These are phyloP conservation scores for Inonotus hispidus DNA, from an alignment of 1,284 basidiomycete species.

Conservation along the genomic window DNA sequence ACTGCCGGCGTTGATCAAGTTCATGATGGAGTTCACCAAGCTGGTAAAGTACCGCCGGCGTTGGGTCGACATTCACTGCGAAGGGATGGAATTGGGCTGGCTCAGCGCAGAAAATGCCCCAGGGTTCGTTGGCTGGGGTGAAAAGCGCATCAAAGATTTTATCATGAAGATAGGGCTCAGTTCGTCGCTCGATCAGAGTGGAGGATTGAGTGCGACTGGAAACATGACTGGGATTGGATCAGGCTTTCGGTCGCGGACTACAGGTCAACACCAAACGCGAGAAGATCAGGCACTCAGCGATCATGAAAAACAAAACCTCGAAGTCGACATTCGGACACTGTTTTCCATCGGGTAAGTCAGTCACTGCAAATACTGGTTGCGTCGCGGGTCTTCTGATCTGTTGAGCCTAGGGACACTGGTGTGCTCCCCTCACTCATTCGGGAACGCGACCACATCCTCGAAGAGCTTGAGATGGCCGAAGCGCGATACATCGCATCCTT, in stretches of 20 bases:
- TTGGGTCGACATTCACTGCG: constrained; percentile 61
- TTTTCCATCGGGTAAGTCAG: constrained; percentile 67
- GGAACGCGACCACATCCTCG: constrained; percentile 66
- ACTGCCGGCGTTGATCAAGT: constrained; percentile 58
- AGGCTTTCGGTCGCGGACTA: constrained; percentile 11
- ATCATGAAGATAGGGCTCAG: constrained; percentile 60
- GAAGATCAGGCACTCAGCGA: constrained; percentile 35
- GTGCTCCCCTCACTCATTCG: constrained; percentile 60
- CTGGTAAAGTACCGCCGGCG: constrained; percentile 49
- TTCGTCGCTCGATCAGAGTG: constrained; percentile 38
- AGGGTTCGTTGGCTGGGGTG: constrained; percentile 65
- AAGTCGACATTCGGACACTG: constrained; percentile 63
- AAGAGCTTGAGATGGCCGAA: constrained; percentile 74
- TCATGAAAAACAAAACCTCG: constrained; percentile 40
- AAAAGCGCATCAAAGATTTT: constrained; percentile 64
- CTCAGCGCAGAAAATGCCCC: constrained; percentile 53
- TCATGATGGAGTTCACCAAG: constrained; percentile 58
- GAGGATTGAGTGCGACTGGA: constrained; percentile 17
- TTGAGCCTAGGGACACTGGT: constrained; percentile 52
- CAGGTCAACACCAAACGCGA: constrained; percentile 4
- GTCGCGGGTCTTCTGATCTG: constrained; percentile 9
- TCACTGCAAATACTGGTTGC: constrained; percentile 1
- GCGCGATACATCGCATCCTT: constrained; percentile 73
- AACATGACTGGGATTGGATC: constrained; percentile 16
- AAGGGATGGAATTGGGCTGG: constrained; percentile 71